A percentile compares a stretch with the other conserved stretches of the same genome.
Conservation (phyloP, 2,329 filamentous ascomycete genomes). For the Elsinoe necatrix region DNA sequence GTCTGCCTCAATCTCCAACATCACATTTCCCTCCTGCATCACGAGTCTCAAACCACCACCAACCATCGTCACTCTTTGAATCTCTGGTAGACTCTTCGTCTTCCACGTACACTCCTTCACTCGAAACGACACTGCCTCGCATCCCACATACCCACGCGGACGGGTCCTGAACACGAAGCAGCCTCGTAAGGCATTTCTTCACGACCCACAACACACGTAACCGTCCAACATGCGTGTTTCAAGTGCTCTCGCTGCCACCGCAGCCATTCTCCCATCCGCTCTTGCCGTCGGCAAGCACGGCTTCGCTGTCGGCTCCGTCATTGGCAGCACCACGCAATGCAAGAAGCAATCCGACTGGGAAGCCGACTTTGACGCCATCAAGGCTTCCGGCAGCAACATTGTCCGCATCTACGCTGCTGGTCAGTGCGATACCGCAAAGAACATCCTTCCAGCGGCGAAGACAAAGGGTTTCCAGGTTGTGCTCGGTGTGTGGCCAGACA, state of each 20-base stretch:
- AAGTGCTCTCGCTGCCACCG: conserved; percentile 22
- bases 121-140: neutral
- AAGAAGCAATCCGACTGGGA: conserved; percentile 56
- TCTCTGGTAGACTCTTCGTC: conserved; percentile 1
- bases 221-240: conserved; percentile 15
- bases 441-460: conserved; percentile 59
- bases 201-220: conserved; percentile 1
- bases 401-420: conserved; percentile 60
- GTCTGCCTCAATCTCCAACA: conserved; percentile 9
- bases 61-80: conserved; percentile 16
- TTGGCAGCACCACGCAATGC: conserved; percentile 35
- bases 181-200: conserved; percentile 7
- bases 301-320: conserved; percentile 53
- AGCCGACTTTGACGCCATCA: conserved; percentile 55
- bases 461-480: conserved; percentile 57
- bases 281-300: conserved; percentile 46
- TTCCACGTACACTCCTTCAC: neutral
- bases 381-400: conserved; percentile 43
- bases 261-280: conserved; percentile 22
- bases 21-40: conserved; percentile 12
- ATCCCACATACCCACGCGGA: neutral
- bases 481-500: conserved; percentile 62
- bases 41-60: neutral
- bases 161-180: neutral
- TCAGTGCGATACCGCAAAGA: conserved; percentile 56